Percentiles rank a stretch among this genome's conserved stretches.
These are phyloP conservation scores for Adansonia gregorii DNA, from an alignment of 441 rosid species.

Conservation along the genomic window DNA sequence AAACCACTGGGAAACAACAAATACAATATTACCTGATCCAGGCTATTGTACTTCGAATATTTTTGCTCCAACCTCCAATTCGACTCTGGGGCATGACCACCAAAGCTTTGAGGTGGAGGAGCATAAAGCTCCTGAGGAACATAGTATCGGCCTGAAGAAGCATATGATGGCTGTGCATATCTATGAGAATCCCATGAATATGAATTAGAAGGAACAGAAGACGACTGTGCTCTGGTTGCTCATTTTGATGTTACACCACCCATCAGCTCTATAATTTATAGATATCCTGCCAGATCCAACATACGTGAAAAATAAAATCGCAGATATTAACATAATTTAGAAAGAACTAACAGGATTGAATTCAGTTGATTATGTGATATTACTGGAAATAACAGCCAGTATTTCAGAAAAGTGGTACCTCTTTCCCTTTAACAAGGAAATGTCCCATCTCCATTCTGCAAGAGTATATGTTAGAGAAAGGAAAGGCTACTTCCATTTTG, in stretches of 20 bases:
- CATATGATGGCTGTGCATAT: constrained; percentile 48
- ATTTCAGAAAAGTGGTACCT: background rate
- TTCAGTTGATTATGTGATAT: background rate
- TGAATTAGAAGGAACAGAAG: constrained; percentile 43
- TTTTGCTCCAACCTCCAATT: constrained; percentile 67
- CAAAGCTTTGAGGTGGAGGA: constrained; percentile 46
- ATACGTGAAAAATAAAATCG: constrained; percentile 2
- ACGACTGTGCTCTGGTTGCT: constrained; percentile 34
- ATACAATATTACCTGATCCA: constrained; percentile 64
- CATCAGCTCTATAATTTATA: constrained; percentile 43
- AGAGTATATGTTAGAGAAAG: background rate
- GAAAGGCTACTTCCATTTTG: background rate
- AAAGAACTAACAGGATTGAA: background rate
- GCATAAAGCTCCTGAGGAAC: constrained; percentile 42
- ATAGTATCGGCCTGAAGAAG: constrained; percentile 46
- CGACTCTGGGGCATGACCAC: constrained; percentile 39
- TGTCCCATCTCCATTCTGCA: background rate
- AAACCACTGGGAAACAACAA: background rate
- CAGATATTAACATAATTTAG: background rate
- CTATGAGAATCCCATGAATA: constrained; percentile 40
- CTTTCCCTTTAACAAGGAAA: background rate
- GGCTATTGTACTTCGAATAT: constrained; percentile 67
- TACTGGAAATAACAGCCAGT: background rate
- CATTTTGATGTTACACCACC: constrained; percentile 58
- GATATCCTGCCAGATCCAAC: constrained; percentile 34